phyloP scores from a whole-genome alignment of 1,284 basidiomycete genomes.

The Ganoderma multipileum region DNA sequence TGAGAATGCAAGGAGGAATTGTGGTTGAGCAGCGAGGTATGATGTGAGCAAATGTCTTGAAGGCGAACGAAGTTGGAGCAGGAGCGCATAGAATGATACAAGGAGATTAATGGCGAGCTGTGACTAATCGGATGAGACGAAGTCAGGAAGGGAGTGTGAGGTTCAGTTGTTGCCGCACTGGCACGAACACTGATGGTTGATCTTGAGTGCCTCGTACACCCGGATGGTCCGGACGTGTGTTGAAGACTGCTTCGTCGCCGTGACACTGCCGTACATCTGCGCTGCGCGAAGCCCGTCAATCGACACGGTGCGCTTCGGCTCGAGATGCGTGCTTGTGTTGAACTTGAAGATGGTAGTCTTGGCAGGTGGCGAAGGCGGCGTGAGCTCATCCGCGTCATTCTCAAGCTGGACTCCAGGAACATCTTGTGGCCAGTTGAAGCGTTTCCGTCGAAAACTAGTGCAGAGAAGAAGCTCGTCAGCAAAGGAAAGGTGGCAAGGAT shows the following conservation, averaged over 20 bases:
- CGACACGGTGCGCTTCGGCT: conserved; percentile 5
- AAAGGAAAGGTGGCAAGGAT: neutral
- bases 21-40: neutral
- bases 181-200: conserved; percentile 9
- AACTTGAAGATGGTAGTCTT: conserved; percentile 25
- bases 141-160: neutral
- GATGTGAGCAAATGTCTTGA: neutral
- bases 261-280: conserved; percentile 21
- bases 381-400: conserved; percentile 20
- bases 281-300: conserved; percentile 1
- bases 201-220: conserved; percentile 56
- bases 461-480: neutral
- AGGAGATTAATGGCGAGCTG: neutral
- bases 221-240: conserved; percentile 60
- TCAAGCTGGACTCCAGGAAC: conserved; percentile 33
- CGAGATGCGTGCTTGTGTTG: conserved; percentile 10
- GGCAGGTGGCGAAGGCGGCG: conserved; percentile 5
- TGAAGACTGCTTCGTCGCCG: conserved; percentile 27
- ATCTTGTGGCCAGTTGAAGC: conserved; percentile 52
- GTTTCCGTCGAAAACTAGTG: conserved; percentile 62
- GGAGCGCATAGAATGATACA: neutral
- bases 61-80: neutral
- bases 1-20: neutral
- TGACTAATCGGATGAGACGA: too few relatives aligned
- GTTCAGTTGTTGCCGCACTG: conserved; percentile 13